phyloP scores from a whole-genome alignment of 208 protist genomes.

The Naegleria lovaniensis region DNA sequence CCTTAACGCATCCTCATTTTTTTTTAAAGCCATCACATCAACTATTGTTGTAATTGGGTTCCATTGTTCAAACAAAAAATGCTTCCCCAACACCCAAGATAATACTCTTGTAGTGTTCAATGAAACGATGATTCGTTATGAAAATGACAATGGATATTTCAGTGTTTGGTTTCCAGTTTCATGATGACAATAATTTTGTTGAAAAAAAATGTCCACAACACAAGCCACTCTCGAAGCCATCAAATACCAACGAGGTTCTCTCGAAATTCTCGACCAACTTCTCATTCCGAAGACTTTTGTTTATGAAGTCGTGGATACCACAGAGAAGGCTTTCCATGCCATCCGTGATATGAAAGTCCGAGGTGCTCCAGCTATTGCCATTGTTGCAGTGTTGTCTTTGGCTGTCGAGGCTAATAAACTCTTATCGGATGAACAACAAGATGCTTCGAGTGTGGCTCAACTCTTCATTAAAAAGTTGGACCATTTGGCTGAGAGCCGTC shows the following conservation, averaged over 20 bases:
- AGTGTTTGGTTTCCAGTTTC: too few species aligned
- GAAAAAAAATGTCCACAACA: not conserved
- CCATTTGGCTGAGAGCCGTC: slow-evolving; percentile 76
- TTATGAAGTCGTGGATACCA: slow-evolving; percentile 62
- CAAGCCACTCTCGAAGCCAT: not conserved
- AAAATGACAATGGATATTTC: too few species aligned
- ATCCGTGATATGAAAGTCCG: slow-evolving; percentile 87
- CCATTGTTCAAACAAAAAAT: too few species aligned
- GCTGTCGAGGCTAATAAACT: slow-evolving; percentile 58
- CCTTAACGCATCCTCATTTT: too few species aligned
- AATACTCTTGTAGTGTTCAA: too few species aligned
- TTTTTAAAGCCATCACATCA: too few species aligned
- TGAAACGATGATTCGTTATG: too few species aligned
- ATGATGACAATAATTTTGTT: too few species aligned
- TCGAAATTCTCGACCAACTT: slow-evolving; percentile 32
- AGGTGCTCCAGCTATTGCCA: slow-evolving; percentile 87
- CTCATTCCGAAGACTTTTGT: slow-evolving; percentile 32
- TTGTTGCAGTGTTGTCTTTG: slow-evolving; percentile 79
- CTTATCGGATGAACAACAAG: slow-evolving; percentile 37
- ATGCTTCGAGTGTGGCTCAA: slow-evolving; percentile 43
- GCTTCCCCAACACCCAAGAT: too few species aligned
- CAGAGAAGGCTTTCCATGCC: slow-evolving; percentile 72
- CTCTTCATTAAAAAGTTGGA: slow-evolving; percentile 62
- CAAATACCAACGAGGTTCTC: not conserved
- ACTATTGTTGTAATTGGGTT: too few species aligned